Evolutionary conservation across 2,329 filamentous ascomycete genomes (phyloP).

Genomic region (Pseudogymnoascus sp.): DNA sequence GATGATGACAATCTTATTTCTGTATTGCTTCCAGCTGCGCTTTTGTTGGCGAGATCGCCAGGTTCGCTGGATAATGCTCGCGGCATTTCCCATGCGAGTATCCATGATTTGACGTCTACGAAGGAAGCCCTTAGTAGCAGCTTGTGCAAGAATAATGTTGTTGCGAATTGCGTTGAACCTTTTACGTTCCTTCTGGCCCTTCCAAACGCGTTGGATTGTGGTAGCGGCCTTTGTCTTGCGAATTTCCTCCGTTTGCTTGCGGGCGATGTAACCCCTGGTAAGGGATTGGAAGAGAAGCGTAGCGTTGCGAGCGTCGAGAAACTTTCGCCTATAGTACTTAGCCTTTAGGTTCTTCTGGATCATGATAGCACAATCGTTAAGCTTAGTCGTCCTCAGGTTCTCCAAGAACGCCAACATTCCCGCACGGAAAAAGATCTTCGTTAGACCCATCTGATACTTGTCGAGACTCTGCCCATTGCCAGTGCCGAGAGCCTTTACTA

Average conservation of each 20-base stretch:
- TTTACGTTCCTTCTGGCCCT: conserved; percentile 82
- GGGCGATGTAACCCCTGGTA: conserved; percentile 67
- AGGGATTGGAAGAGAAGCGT: conserved; percentile 74
- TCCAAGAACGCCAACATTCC: conserved; percentile 98
- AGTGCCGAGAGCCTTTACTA: conserved; percentile 78
- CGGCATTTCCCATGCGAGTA: conserved; percentile 85
- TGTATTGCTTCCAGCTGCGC: conserved; percentile 76
- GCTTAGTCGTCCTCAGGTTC: conserved; percentile 78
- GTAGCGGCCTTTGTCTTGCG: conserved; percentile 81
- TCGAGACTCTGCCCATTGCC: conserved; percentile 66
- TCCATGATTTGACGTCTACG: conserved; percentile 89
- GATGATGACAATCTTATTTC: conserved; percentile 78
- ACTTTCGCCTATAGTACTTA: conserved; percentile 90
- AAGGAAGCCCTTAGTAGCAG: conserved; percentile 83
- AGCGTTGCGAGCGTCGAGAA: conserved; percentile 74
- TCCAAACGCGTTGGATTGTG: conserved; percentile 92
- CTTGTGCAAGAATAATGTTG: conserved; percentile 82
- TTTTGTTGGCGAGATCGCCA: conserved; percentile 78
- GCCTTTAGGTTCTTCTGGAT: conserved; percentile 97
- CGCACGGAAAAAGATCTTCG: conserved; percentile 98
- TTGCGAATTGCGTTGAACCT: conserved; percentile 67
- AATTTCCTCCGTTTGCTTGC: conserved; percentile 69
- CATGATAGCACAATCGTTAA: conserved; percentile 92
- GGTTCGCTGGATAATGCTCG: conserved; percentile 77
- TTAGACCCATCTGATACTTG: conserved; percentile 95